Evolutionary conservation across 139 green algal species (phyloP).

Genomic region (Coelastrella sp.): DNA sequence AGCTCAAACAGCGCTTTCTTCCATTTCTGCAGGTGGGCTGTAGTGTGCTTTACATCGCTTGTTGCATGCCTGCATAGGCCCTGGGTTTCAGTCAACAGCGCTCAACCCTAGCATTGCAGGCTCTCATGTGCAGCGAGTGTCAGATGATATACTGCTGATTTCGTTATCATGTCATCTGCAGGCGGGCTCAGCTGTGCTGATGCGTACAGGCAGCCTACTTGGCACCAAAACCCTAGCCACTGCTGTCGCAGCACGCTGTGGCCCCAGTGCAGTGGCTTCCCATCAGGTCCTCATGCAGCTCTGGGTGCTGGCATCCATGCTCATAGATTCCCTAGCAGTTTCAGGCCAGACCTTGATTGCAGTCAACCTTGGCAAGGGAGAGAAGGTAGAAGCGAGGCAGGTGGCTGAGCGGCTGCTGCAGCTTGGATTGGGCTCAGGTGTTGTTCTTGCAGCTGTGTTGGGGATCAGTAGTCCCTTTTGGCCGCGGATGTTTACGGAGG

Average conservation of each 20-base stretch:
- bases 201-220: constrained; percentile 76
- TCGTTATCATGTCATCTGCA: neutral
- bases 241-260: constrained; percentile 73
- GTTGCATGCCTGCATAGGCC: no score
- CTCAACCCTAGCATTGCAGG: no score
- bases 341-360: constrained; percentile 79
- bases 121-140: no score
- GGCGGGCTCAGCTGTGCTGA: constrained; percentile 71
- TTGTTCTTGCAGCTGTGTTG: constrained; percentile 43
- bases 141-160: no score
- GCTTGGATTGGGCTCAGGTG: constrained; percentile 59
- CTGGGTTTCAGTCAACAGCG: no score
- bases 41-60: no score
- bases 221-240: constrained; percentile 79
- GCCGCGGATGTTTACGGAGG: constrained; percentile 60
- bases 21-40: constrained; percentile 54
- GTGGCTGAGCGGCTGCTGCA: constrained; percentile 74
- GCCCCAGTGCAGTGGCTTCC: constrained; percentile 66
- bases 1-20: constrained; percentile 12
- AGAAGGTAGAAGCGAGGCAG: constrained; percentile 45
- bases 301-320: constrained; percentile 77
- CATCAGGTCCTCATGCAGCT: constrained; percentile 83
- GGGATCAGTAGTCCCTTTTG: constrained; percentile 38
- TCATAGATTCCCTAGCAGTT: constrained; percentile 80
- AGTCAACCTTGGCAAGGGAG: constrained; percentile 55